Percentiles rank a stretch among this genome's conserved stretches.
phyloP scores from a whole-genome alignment of 2,329 filamentous ascomycete species.

The Chaetomiaceae sp. region DNA sequence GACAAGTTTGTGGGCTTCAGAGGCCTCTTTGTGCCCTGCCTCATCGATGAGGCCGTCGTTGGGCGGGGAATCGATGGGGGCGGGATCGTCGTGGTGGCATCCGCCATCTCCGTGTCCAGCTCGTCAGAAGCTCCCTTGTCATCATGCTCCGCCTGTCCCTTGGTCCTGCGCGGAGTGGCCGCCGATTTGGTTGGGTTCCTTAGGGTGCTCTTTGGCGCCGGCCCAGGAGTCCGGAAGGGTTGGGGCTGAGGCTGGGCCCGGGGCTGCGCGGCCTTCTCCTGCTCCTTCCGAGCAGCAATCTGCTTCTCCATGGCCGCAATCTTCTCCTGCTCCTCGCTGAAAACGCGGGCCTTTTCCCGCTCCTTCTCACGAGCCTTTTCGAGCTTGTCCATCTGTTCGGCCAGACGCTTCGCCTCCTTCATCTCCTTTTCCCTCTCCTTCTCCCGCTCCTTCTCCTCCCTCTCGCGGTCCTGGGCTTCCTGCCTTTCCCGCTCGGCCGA shows the following conservation, averaged over 20 bases:
- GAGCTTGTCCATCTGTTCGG: constrained; percentile 64
- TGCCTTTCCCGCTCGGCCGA: constrained; percentile 56
- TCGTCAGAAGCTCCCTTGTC: constrained; percentile 34
- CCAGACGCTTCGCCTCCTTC: constrained; percentile 60
- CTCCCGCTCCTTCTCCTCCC: constrained; percentile 43
- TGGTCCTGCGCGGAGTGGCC: constrained; percentile 50
- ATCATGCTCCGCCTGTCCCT: constrained; percentile 31
- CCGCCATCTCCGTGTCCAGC: constrained; percentile 52
- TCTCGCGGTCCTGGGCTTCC: constrained; percentile 61
- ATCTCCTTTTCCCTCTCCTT: constrained; percentile 44
- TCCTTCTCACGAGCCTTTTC: constrained; percentile 56
- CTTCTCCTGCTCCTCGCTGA: constrained; percentile 26
- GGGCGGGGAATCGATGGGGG: constrained; percentile 56
- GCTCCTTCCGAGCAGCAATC: constrained; percentile 49
- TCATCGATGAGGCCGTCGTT: constrained; percentile 43
- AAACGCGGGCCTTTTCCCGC: constrained; percentile 20
- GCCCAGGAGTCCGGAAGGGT: constrained; percentile 28
- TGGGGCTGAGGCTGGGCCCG: constrained; percentile 16
- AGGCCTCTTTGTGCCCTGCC: constrained; percentile 54
- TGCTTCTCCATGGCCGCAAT: constrained; percentile 44
- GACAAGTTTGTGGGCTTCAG: constrained; percentile 59
- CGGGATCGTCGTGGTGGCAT: constrained; percentile 52
- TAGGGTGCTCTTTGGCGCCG: constrained; percentile 28
- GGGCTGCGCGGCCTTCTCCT: constrained; percentile 32
- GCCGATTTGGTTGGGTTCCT: constrained; percentile 43